Base-by-base conservation (phyloP, 2,329 filamentous ascomycete species). In the Fusarium pseudoanthophilum region DNA sequence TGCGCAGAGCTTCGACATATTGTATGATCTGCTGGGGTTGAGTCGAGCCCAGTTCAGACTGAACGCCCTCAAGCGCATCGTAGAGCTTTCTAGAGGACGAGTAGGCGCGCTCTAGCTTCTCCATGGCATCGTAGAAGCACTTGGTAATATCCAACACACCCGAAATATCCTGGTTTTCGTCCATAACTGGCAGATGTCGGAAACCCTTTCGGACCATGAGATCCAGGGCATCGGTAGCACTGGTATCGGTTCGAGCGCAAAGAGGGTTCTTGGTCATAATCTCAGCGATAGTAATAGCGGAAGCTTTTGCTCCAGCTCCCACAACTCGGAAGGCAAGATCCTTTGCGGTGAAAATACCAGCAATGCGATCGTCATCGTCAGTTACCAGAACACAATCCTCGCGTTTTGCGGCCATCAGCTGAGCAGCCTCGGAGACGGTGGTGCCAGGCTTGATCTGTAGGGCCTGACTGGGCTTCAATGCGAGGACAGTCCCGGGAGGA, bases 191-290 rank as follows among this genome's bases (percentile, higher is more conserved):
- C 80, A 99, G 84, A 86, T 99, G 96, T 77, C 96, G 91, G 87
- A 99, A 99, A 24, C 96, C 96, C 85, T 98, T 98, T 77, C 95
- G 90, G 64, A 99, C 96, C 96, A 99, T 99, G 65, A 98, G 88
- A 83, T 99, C 95, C 72, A 99, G 86, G 37, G 96, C 96, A 86
- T 99, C 96, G 48, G 96, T 99, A 40, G 96, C 96, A 83, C 95
- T 98, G 39, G 96, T 99, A 81, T 99, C 96, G 65, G 96, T 99
- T 82, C 96, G 92, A 61, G 96, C 96, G 82, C 96, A 99, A 21
- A 99, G 90, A 16, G 96, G 96, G 85, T 99, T 99, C 88, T 98
- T 98, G 81, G 96, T 99, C 96, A 99, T 99, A 83, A 99, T 99
- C 81, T 98, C 95, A 75, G 95, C 93, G 81, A 99, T 98, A 28